These are phyloP conservation scores for Leersia perrieri DNA, from an alignment of 176 grass and related monocot species.

Conservation along the genomic window DNA sequence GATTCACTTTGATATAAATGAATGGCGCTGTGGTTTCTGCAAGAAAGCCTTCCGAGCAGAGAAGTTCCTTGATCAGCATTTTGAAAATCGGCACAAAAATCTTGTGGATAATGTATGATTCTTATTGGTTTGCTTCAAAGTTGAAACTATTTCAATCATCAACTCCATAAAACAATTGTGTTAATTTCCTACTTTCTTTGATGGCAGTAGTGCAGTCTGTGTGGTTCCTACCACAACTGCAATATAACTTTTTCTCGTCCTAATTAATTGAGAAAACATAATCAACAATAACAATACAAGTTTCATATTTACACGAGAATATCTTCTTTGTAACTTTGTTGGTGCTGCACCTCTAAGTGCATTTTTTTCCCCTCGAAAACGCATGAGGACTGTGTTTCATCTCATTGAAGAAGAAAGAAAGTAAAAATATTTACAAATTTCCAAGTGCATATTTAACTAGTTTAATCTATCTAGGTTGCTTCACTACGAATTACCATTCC, in stretches of 20 bases:
- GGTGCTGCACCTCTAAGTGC: not conserved
- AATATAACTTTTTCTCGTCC: not conserved
- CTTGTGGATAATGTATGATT: constrained; percentile 69
- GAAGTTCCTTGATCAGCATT: constrained; percentile 97
- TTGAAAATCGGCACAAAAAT: constrained; percentile 84
- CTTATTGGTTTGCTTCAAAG: not conserved
- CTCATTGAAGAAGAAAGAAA: too few relatives aligned
- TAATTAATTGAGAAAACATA: not conserved
- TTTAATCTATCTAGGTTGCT: constrained; percentile 24
- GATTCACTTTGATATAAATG: constrained; percentile 84
- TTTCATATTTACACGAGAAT: too few relatives aligned
- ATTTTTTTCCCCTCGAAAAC: too few relatives aligned
- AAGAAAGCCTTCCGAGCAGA: constrained; percentile 94
- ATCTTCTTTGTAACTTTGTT: constrained; percentile 5
- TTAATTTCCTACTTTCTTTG: not conserved
- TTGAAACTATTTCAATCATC: not conserved
- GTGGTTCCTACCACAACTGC: not conserved
- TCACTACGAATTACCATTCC: constrained; percentile 3
- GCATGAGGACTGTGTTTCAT: too few relatives aligned
- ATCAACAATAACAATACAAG: not conserved
- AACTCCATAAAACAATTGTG: not conserved
- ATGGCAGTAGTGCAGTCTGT: not conserved
- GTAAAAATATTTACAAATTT: too few relatives aligned
- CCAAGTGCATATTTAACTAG: not conserved
- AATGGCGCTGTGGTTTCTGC: constrained; percentile 92